Evolutionary conservation across 805 yeast species (phyloP).

Genomic region (Pichia kluyveri): DNA sequence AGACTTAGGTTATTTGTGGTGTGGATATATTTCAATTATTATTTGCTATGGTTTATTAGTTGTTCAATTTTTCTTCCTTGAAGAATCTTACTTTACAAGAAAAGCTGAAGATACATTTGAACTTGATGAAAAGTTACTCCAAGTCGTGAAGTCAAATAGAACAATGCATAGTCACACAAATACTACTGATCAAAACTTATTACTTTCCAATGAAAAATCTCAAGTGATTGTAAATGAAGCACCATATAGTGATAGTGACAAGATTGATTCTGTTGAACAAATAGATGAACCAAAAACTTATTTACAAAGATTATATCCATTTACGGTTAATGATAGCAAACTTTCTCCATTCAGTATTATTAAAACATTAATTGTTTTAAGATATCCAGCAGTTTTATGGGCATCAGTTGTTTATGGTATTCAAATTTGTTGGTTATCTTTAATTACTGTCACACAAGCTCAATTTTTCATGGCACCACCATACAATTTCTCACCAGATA

Average conservation of each 20-base stretch:
- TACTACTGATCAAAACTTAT: too few species aligned
- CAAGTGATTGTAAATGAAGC: not conserved
- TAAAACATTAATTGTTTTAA: not conserved
- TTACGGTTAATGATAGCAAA: not conserved
- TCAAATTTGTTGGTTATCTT: conserved; percentile 3
- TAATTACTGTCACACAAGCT: not conserved
- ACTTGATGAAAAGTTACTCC: not conserved
- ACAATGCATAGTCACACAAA: not conserved
- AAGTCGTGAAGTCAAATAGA: not conserved
- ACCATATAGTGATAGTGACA: too few species aligned
- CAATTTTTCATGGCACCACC: conserved; percentile 1
- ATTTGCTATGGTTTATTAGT: conserved; percentile 48
- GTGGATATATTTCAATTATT: conserved; percentile 59
- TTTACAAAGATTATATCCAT: not conserved
- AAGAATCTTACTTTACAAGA: conserved; percentile 57
- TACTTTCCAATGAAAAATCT: not conserved
- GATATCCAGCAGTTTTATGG: conserved; percentile 3
- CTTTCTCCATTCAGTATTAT: not conserved
- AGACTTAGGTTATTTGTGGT: conserved; percentile 58
- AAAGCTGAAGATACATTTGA: not conserved
- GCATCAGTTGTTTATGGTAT: not conserved
- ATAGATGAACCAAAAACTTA: not conserved
- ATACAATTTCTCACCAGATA: not conserved
- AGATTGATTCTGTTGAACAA: too few species aligned
- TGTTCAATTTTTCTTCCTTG: conserved; percentile 49